phyloP scores from a whole-genome alignment of 306 rosid species.

The Cicer chorassanicum region DNA sequence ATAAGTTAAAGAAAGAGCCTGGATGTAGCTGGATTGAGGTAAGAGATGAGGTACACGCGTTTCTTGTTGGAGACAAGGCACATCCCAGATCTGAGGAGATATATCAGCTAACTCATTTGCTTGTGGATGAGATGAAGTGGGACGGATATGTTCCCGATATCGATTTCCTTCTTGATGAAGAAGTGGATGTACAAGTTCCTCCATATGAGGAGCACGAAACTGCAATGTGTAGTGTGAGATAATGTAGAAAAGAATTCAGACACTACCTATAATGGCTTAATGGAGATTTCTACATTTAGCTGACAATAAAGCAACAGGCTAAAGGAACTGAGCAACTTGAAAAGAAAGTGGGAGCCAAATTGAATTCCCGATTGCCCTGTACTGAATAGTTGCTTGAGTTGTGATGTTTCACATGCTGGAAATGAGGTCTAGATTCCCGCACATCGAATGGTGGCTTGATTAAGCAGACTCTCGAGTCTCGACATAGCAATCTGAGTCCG shows the following conservation, averaged over 20 bases:
- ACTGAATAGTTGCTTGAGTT: background rate
- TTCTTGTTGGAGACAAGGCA: conserved; percentile 84
- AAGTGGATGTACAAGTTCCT: conserved; percentile 52
- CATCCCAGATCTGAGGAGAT: conserved; percentile 78
- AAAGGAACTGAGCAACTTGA: background rate
- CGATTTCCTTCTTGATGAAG: conserved; percentile 54
- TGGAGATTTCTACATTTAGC: background rate
- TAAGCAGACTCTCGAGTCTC: conserved; percentile 12
- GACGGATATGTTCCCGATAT: conserved; percentile 55
- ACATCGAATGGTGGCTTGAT: background rate
- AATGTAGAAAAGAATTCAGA: conserved; percentile 26
- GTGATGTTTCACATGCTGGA: conserved; percentile 17
- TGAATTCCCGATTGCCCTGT: background rate
- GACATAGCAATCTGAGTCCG: conserved; percentile 3
- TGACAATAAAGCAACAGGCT: background rate
- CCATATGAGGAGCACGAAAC: conserved; percentile 38
- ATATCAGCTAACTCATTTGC: conserved; percentile 61
- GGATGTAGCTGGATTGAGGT: conserved; percentile 98
- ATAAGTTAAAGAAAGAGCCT: conserved; percentile 76
- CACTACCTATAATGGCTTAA: conserved; percentile 1
- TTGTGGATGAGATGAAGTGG: conserved; percentile 71
- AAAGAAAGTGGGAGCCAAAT: conserved; percentile 6
- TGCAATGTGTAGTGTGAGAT: conserved; percentile 26
- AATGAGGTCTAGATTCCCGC: background rate
- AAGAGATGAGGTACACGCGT: conserved; percentile 73